Conservation (phyloP, 176 grass and related monocot species). For the Paspalum notatum region DNA sequence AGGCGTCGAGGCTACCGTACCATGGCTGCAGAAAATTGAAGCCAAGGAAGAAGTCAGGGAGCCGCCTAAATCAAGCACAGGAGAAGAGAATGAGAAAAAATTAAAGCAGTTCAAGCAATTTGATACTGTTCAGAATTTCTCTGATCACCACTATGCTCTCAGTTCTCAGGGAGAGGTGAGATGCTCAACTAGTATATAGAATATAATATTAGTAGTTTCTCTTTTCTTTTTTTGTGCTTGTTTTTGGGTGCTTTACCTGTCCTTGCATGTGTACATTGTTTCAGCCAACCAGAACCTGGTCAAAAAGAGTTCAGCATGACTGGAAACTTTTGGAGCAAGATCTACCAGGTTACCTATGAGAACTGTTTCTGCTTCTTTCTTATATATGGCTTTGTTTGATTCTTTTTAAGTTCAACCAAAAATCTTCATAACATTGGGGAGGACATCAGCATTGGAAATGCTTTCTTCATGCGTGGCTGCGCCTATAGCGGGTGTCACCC, state of each 20-base stretch:
- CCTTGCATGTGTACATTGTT: slow-evolving; percentile 15
- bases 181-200: not conserved
- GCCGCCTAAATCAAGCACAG: slow-evolving; percentile 34
- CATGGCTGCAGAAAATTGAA: slow-evolving; percentile 54
- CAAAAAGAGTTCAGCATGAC: slow-evolving; percentile 84
- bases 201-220: too few relatives aligned
- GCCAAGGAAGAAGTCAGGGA: slow-evolving; percentile 4
- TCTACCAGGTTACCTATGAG: slow-evolving; percentile 67
- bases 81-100: slow-evolving; percentile 66
- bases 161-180: slow-evolving; percentile 46
- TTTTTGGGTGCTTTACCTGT: slow-evolving; percentile 17
- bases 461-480: not conserved
- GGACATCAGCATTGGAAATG: not conserved
- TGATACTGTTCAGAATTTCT: slow-evolving; percentile 71
- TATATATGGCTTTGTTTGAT: not conserved
- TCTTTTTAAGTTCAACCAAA: not conserved
- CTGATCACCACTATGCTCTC: slow-evolving; percentile 65
- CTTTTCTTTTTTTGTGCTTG: slow-evolving; percentile 20
- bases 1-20: slow-evolving; percentile 80
- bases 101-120: slow-evolving; percentile 74
- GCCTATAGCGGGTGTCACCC: not conserved
- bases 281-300: slow-evolving; percentile 74
- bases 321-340: slow-evolving; percentile 90
- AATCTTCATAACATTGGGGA: not conserved
- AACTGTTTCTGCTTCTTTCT: not conserved